Conservation (phyloP, 1,284 basidiomycete species). For the Cystobasidiaceae sp. region DNA sequence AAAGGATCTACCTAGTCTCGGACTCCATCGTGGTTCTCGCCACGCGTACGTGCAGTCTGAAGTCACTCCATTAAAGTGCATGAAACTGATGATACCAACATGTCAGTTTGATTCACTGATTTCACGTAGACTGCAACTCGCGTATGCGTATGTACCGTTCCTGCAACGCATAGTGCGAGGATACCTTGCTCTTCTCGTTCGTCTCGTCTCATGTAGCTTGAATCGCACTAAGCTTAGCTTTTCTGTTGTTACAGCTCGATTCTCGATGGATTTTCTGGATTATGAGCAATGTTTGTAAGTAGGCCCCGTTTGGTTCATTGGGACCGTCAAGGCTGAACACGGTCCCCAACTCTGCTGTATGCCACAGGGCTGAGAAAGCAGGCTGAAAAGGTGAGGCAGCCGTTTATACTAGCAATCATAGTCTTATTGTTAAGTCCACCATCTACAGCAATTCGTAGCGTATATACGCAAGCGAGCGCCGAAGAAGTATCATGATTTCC, state of each 20-base stretch:
- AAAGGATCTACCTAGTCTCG: too few species aligned
- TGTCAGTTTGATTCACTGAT: not conserved
- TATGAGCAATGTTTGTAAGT: slow-evolving; percentile 32
- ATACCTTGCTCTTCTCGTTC: not conserved
- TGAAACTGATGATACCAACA: too few species aligned
- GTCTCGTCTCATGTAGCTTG: too few species aligned
- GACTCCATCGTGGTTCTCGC: slow-evolving; percentile 32
- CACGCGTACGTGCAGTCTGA: not conserved
- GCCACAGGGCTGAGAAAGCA: slow-evolving; percentile 1
- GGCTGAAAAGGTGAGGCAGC: slow-evolving; percentile 7
- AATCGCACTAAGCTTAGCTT: not conserved
- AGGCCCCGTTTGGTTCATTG: slow-evolving; percentile 27
- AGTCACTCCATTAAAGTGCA: not conserved
- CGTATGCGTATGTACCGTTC: slow-evolving; percentile 5
- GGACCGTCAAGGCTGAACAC: not conserved
- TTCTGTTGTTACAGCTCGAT: slow-evolving; percentile 2
- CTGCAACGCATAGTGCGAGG: not conserved
- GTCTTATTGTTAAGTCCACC: too few species aligned
- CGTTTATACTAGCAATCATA: not conserved
- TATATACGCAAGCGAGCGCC: slow-evolving; percentile 39
- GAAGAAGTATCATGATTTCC: slow-evolving; percentile 38
- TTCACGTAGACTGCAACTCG: not conserved
- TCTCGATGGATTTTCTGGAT: slow-evolving; percentile 31
- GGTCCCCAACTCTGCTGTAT: not conserved
- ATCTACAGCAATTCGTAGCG: not conserved